Evolutionary conservation across 805 yeast genomes (phyloP), one percentile per base, ranked within the genome.

Genomic region (Ogataea trehaloabstinens): DNA sequence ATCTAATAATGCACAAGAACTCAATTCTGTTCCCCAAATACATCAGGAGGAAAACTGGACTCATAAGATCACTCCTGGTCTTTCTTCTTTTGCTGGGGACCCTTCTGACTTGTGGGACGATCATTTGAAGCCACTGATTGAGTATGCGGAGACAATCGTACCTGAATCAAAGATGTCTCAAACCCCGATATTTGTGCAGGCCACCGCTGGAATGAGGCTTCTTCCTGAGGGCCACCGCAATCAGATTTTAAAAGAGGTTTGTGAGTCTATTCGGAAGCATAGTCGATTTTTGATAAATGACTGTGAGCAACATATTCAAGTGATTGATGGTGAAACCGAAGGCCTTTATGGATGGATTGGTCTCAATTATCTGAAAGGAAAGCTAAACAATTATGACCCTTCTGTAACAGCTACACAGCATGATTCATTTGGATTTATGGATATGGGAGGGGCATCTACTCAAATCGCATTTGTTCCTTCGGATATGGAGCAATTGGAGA

Each of bases 391-490:
- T 37, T 75, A 71, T 49, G 70, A 70, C 25, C 19, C 44, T 0
- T 15, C 38, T n/a, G 6, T 36, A 15, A 7, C n/a, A 7, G 53
- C 47, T 4, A 46, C 50, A 5, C 38, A 46, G 2, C 59, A 56
- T 8, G 56, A 61, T 2, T 80, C 95, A 0, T 82, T 75, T 48
- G 99, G 99, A 4, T 91, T 93, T 52, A 84, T 93, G 91, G 99
- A 93, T 61, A 93, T 93, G 99, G 99, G 99, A 12, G 99, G 99
- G 11, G 99, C 99, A 0, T 88, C 96, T 2, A 88, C 96, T 0
- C 99, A 93, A 57, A 77, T 93, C 17, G 95, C 98, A 6, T 93
- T 90, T 71, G 89, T 85, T 6, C 97, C 97, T 0, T 73, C 80
- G 3, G 71, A 73, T 28, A 46, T 53, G 4, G 67, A 73, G n/a